Evolutionary conservation across 2,329 filamentous ascomycete species (phyloP).

Genomic region (Penicillium sp.): DNA sequence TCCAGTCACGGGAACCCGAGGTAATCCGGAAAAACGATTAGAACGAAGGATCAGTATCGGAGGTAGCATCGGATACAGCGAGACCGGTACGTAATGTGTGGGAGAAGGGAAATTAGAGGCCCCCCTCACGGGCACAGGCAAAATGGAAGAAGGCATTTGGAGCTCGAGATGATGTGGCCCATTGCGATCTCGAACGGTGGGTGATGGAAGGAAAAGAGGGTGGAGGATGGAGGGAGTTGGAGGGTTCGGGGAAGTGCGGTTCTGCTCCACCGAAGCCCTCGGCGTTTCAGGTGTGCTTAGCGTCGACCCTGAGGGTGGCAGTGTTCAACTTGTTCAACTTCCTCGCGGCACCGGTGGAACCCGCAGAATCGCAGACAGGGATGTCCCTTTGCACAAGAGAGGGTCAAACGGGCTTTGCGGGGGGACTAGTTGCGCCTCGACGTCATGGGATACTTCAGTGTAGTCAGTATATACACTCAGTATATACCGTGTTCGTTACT

Average conservation of each 20-base stretch:
- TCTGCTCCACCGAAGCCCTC: constrained; percentile 20
- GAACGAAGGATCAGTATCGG: not conserved
- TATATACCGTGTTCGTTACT: too few relatives aligned
- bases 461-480: too few relatives aligned
- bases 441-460: constrained; percentile 17
- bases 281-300: constrained; percentile 39
- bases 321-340: constrained; percentile 21
- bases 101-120: constrained; percentile 1
- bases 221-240: too few relatives aligned
- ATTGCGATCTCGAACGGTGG: constrained; percentile 21
- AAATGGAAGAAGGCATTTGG: not conserved
- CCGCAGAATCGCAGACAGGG: constrained; percentile 39
- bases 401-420: constrained; percentile 31
- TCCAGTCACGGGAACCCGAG: not conserved
- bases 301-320: constrained; percentile 37
- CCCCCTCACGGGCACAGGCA: not conserved
- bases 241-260: constrained; percentile 2
- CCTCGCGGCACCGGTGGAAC: constrained; percentile 25
- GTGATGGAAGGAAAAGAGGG: constrained; percentile 7
- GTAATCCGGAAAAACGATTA: too few relatives aligned
- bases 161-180: not conserved
- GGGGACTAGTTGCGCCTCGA: constrained; percentile 22
- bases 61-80: not conserved
- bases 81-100: constrained; percentile 6
- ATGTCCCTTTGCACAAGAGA: constrained; percentile 20